Evolutionary conservation across 257 asterid genomes (phyloP).

Genomic region (Paraleonurus japonicus): DNA sequence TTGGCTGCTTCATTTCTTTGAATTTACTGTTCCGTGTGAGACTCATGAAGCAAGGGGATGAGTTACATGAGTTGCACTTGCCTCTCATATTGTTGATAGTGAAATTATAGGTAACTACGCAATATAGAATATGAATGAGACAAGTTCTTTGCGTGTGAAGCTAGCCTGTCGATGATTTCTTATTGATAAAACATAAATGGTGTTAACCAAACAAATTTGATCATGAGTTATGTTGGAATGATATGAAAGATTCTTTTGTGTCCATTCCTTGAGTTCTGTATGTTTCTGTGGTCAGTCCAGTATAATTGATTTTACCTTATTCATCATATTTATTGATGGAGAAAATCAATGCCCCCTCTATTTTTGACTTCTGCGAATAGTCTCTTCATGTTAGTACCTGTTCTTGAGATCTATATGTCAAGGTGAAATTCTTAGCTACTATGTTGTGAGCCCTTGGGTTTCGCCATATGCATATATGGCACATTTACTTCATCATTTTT

Average conservation of each 20-base stretch:
- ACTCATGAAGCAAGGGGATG: background rate
- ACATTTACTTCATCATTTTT: no score
- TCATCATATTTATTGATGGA: background rate
- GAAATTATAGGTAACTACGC: background rate
- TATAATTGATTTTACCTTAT: background rate
- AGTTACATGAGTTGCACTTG: background rate
- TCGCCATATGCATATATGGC: background rate
- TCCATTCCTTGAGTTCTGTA: background rate
- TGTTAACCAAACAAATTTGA: background rate
- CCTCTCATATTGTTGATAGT: background rate
- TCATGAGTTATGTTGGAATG: background rate
- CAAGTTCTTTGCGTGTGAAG: background rate
- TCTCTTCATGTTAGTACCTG: background rate
- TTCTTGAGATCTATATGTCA: background rate
- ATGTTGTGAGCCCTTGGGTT: background rate
- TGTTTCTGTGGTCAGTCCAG: no score
- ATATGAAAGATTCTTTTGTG: background rate
- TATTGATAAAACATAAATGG: background rate
- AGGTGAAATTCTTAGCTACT: background rate
- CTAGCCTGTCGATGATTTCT: background rate
- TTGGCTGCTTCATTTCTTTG: background rate
- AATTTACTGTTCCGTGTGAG: background rate
- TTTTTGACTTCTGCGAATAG: background rate
- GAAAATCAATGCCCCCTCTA: background rate
- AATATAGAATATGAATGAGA: background rate